Evolutionary conservation across 2,329 filamentous ascomycete genomes (phyloP), one percentile per base, ranked within the genome.

Genomic region (Trichothecium roseum): DNA sequence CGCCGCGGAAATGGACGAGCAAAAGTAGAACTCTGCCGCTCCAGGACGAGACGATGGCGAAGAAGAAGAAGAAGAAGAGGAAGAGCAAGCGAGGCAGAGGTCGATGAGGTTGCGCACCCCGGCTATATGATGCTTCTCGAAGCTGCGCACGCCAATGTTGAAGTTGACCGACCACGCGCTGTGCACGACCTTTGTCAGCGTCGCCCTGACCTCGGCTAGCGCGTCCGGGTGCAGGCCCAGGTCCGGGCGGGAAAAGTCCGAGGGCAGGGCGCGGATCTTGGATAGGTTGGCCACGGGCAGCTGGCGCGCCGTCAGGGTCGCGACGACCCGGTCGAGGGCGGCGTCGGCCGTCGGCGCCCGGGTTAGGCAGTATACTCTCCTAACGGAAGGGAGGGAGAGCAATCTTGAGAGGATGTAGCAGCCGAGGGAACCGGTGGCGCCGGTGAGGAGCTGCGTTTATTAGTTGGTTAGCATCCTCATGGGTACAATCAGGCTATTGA

Each of bases 401-500:
- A 82, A 64, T 13, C 74, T 67, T 5, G 69, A 65, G 3, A 75
- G 58, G 4, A 77, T 55, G 44, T 78, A 73, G 1, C 72, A 66
- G 5, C 78, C 78, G 0, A 81, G 60, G 2, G 73, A 75, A 6
- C 78, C 78, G 1, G 77, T 81, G 2, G 68, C 66, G 12, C 77
- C 78, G 2, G 77, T 81, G 12, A 81, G 48, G 7, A 74, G 44
- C n/a, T n/a, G n/a, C n/a, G n/a, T n/a, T n/a, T n/a, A n/a, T n/a
- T n/a, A n/a, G n/a, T n/a, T n/a, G n/a, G n/a, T n/a, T n/a, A n/a
- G n/a, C n/a, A n/a, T n/a, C n/a, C n/a, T n/a, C n/a, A n/a, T n/a
- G n/a, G n/a, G n/a, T n/a, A n/a, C n/a, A n/a, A n/a, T n/a, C n/a
- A n/a, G n/a, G n/a, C n/a, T n/a, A 28, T 30, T 3, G 14, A 32